Evolutionary conservation across 2,329 filamentous ascomycete species (phyloP).

Genomic region (Colletotrichum eleusines): DNA sequence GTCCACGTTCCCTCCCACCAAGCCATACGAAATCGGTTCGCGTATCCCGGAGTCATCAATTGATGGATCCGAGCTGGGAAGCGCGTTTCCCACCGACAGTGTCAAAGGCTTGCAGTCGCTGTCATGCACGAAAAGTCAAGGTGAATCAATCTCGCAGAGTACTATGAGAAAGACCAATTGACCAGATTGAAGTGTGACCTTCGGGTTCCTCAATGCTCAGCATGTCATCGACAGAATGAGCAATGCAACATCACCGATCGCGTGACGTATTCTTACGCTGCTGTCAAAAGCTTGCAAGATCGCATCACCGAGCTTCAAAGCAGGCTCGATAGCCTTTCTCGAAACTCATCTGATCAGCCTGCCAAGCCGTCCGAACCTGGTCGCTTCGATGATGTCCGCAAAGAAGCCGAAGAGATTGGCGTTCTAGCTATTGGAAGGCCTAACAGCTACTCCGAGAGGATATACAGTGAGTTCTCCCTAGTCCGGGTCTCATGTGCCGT

Average conservation of each 20-base stretch:
- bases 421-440: slow-evolving; percentile 43
- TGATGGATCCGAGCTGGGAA: slow-evolving; percentile 32
- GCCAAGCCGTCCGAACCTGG: not conserved
- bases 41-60: no score
- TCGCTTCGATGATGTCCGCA: slow-evolving; percentile 29
- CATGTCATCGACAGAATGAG: slow-evolving; percentile 37
- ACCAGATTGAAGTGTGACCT: slow-evolving; percentile 43
- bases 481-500: not conserved
- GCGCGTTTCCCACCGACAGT: slow-evolving; percentile 28
- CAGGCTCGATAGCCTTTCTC: slow-evolving; percentile 18
- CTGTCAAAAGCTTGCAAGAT: slow-evolving; percentile 33
- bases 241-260: slow-evolving; percentile 43
- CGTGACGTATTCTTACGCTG: slow-evolving; percentile 41
- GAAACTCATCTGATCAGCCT: not conserved
- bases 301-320: slow-evolving; percentile 29
- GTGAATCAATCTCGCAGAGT: slow-evolving; percentile 40
- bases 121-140: slow-evolving; percentile 43
- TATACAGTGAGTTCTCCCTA: slow-evolving; percentile 41
- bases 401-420: slow-evolving; percentile 46
- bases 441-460: slow-evolving; percentile 37
- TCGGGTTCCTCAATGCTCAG: slow-evolving; percentile 45
- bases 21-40: not conserved
- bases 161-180: not conserved
- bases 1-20: not conserved
- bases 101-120: slow-evolving; percentile 41